Evolutionary conservation across 768 basidiomycete genomes (phyloP), one percentile per base, ranked within the genome.

Genomic region (Amanita phalloides): DNA sequence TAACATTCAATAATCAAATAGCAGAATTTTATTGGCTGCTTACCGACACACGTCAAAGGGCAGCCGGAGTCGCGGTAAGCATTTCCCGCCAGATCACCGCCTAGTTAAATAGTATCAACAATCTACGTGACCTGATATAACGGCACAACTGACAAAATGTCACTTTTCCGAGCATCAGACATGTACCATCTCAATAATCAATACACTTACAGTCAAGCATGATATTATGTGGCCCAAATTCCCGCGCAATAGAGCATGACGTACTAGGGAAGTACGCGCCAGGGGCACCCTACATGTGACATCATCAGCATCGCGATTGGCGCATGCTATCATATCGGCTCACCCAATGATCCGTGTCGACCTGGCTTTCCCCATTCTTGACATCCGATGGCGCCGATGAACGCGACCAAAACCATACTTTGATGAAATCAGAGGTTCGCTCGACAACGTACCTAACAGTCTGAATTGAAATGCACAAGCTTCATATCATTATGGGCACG

Each of bases 371-470:
- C 3, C 76, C 78, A 14, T 62, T 61, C 26, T 54, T 63, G 11
- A 81, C 70, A 55, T 77, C 80, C 6, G 62, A 56, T 1, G 81
- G 81, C 23, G 61, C 58, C 25, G 60, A 70, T 45, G 64, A 66
- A 39, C 81, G 71, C 0, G 80, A 69, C 82, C 82, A 88, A 67
- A 84, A 87, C 78, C 80, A 88, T 44, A 86, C 69, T 55, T 81
- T 82, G 60, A 87, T 78, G 60, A 71, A 77, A 3, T 60, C 58
- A 21, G 63, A 55, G 0, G 81, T 82, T 33, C 82, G 73, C 60
- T 84, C 81, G 59, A 84, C 68, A 0, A 82, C 84, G 62, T 72
- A 83, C 76, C 78, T 83, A 35, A 35, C 13, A 26, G 14, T 28
- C 20, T 14, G 7, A 21, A 17, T n/a, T 21, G 7, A 17, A 21